phyloP scores from a whole-genome alignment of 805 yeast species.

The Ogataea paraovalis region DNA sequence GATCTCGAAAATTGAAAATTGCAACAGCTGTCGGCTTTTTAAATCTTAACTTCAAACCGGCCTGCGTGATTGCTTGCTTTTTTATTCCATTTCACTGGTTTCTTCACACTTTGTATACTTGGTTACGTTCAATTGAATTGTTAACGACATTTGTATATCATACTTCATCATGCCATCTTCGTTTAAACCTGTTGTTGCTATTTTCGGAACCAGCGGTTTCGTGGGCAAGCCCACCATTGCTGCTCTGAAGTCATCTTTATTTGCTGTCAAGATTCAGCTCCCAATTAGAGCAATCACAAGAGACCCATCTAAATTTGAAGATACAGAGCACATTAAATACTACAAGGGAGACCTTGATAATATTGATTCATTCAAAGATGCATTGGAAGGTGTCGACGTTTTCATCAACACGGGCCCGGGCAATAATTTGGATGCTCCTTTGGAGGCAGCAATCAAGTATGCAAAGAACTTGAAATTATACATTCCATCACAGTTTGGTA shows the following conservation, averaged over 20 bases:
- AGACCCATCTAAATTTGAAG: conserved; percentile 31
- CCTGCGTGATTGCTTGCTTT: too few relatives aligned
- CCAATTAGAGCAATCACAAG: conserved; percentile 54
- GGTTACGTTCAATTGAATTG: too few relatives aligned
- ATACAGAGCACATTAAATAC: conserved; percentile 37
- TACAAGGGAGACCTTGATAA: conserved; percentile 11
- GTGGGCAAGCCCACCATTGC: conserved; percentile 24
- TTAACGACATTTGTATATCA: too few relatives aligned
- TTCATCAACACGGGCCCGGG: conserved; percentile 41
- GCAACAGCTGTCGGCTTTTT: too few relatives aligned
- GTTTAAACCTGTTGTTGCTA: too few relatives aligned
- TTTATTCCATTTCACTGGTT: too few relatives aligned
- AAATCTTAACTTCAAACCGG: too few relatives aligned
- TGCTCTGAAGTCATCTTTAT: conserved; percentile 41
- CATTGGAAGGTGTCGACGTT: conserved; percentile 46
- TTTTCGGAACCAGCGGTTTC: too few relatives aligned
- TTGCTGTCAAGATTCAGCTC: conserved; percentile 37
- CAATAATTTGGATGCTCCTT: conserved; percentile 23
- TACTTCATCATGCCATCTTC: too few relatives aligned
- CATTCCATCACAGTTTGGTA: conserved; percentile 62
- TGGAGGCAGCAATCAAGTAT: conserved; percentile 38
- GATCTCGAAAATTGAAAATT: too few relatives aligned
- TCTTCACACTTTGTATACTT: too few relatives aligned
- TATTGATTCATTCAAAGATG: conserved; percentile 30
- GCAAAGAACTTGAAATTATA: conserved; percentile 39